phyloP scores from a whole-genome alignment of 73 alveolate genomes.

The Stentor coeruleus region DNA sequence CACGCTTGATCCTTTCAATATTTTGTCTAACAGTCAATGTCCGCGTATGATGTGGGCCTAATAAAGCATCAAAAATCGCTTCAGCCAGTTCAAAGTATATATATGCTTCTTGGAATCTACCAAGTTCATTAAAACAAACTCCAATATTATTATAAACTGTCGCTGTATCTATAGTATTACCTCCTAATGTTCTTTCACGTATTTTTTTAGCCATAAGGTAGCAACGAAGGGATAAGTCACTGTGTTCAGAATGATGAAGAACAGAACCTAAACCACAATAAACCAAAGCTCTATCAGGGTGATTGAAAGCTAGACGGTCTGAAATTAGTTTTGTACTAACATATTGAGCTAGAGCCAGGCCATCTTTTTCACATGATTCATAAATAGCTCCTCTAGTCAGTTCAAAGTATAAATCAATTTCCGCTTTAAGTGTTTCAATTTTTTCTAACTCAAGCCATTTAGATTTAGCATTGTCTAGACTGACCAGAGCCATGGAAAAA shows the following conservation, averaged over 20 bases:
- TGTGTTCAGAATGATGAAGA: constrained; percentile 88
- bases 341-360: constrained; percentile 80
- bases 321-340: constrained; percentile 72
- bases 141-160: constrained; percentile 96
- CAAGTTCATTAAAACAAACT: constrained; percentile 77
- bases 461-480: constrained; percentile 68
- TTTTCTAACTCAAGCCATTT: constrained; percentile 37
- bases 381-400: constrained; percentile 83
- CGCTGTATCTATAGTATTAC: constrained; percentile 98
- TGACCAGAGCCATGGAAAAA: constrained; percentile 71
- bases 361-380: constrained; percentile 92
- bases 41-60: constrained; percentile 81
- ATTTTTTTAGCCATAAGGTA: constrained; percentile 88
- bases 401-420: constrained; percentile 82
- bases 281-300: constrained; percentile 95
- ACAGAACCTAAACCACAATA: constrained; percentile 94
- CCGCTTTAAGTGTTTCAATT: constrained; percentile 40
- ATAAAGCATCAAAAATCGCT: constrained; percentile 74
- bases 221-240: constrained; percentile 86
- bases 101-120: constrained; percentile 70
- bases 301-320: constrained; percentile 77
- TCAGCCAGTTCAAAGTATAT: constrained; percentile 78
- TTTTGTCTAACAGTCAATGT: constrained; percentile 74
- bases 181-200: constrained; percentile 96
- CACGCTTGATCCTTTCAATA: constrained; percentile 52